Conservation (phyloP, 1,284 basidiomycete species). For the Hypsizygus ulmarius region DNA sequence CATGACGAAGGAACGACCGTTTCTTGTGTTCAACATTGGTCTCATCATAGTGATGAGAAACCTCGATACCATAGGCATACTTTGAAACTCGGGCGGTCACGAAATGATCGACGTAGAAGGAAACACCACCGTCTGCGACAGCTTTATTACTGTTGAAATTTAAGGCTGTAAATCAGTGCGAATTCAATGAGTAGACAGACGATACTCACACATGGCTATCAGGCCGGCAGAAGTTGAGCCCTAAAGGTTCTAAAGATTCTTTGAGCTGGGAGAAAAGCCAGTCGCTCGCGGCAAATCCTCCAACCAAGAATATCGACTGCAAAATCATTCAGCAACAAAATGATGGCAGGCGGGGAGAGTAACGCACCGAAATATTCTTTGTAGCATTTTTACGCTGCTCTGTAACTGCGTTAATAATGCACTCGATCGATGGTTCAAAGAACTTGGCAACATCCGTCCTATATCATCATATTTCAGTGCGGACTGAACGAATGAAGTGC, state of each 20-base stretch:
- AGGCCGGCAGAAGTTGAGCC: constrained; percentile 21
- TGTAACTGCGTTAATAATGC: constrained; percentile 38
- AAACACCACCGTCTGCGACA: constrained; percentile 53
- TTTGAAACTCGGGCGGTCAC: constrained; percentile 45
- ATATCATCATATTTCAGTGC: neutral
- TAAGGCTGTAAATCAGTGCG: neutral
- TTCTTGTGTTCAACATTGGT: constrained; percentile 34
- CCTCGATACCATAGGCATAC: constrained; percentile 40
- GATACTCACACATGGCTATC: constrained; percentile 23
- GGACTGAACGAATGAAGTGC: neutral
- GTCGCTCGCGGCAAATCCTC: constrained; percentile 47
- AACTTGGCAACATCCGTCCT: constrained; percentile 40
- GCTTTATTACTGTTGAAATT: constrained; percentile 46
- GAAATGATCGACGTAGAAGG: constrained; percentile 47
- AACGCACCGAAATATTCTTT: constrained; percentile 18
- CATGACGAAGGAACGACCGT: neutral
- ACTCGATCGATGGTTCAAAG: constrained; percentile 44
- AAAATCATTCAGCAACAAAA: too few relatives aligned
- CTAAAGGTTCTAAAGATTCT: constrained; percentile 12
- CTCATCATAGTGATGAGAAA: constrained; percentile 27
- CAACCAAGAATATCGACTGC: constrained; percentile 44
- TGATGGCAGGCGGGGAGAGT: too few relatives aligned
- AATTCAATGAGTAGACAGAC: neutral
- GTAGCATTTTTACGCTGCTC: constrained; percentile 30
- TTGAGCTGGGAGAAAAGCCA: constrained; percentile 26